These are phyloP conservation scores for Buxus sempervirens DNA, from an alignment of 164 flowering plant genomes.

Conservation along the genomic window DNA sequence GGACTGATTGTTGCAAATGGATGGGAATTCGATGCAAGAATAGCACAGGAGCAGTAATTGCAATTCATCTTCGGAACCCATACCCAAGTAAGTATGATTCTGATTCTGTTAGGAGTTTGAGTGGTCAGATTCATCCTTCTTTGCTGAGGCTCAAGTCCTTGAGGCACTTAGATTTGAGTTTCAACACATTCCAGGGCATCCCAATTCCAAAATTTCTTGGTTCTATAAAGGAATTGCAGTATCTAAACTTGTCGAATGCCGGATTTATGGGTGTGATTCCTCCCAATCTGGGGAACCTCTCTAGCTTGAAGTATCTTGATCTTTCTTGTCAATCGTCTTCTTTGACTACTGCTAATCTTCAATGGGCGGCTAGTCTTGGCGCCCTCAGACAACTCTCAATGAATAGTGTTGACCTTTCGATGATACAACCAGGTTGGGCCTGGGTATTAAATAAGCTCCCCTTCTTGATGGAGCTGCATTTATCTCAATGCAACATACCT, in stretches of 20 bases:
- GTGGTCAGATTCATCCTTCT: conserved; percentile 33
- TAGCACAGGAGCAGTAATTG: conserved; percentile 20
- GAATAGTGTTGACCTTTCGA: conserved; percentile 22
- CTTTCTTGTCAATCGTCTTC: conserved; percentile 12
- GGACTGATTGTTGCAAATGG: conserved; percentile 30
- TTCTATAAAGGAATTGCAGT: conserved; percentile 22
- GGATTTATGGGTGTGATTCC: conserved; percentile 28
- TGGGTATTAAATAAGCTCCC: conserved; percentile 18
- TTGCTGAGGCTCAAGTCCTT: conserved; percentile 24
- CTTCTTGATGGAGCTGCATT: conserved; percentile 20
- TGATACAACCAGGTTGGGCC: conserved; percentile 12
- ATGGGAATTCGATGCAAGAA: conserved; percentile 22
- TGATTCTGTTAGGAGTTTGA: conserved; percentile 29
- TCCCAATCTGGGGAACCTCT: conserved; percentile 26
- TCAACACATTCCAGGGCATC: conserved; percentile 22
- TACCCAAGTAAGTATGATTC: conserved; percentile 8
- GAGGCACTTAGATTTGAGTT: conserved; percentile 27
- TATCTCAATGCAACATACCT: conserved; percentile 19
- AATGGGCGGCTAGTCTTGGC: conserved; percentile 23
- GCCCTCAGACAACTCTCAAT: conserved; percentile 22
- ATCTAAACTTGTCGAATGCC: conserved; percentile 29
- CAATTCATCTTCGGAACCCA: conserved; percentile 29
- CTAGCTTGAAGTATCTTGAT: conserved; percentile 26
- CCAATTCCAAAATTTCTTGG: conserved; percentile 30
- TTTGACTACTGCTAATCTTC: conserved; percentile 16